Percentiles rank a stretch among this genome's conserved stretches.
phyloP scores from a whole-genome alignment of 345 rosid genomes.

The Raphanus sativus region DNA sequence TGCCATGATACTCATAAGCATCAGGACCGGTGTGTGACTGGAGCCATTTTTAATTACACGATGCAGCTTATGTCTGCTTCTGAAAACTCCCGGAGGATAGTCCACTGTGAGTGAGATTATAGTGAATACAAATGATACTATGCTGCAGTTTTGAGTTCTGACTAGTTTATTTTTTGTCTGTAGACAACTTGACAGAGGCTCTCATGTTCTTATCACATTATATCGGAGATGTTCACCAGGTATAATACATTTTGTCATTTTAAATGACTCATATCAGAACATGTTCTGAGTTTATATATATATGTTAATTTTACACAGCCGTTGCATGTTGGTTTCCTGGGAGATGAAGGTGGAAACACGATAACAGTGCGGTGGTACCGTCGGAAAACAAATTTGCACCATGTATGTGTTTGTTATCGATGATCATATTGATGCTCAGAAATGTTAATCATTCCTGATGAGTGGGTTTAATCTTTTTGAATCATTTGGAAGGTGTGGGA shows the following conservation, averaged over 20 bases:
- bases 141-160: slow-evolving; percentile 6
- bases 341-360: slow-evolving; percentile 92
- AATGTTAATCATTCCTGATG: not conserved
- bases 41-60: slow-evolving; percentile 86
- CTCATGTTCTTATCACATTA: slow-evolving; percentile 88
- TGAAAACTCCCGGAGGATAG: slow-evolving; percentile 32
- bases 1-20: slow-evolving; percentile 72
- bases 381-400: slow-evolving; percentile 87
- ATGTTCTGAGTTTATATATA: not conserved
- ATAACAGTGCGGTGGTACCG: slow-evolving; percentile 82
- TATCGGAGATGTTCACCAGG: slow-evolving; percentile 96
- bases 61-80: slow-evolving; percentile 59
- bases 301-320: slow-evolving; percentile 52
- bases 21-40: slow-evolving; percentile 72
- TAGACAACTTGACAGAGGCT: slow-evolving; percentile 91
- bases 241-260: slow-evolving; percentile 27
- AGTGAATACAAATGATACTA: slow-evolving; percentile 2
- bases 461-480: not conserved
- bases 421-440: not conserved
- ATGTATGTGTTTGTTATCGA: slow-evolving; percentile 50
- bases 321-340: slow-evolving; percentile 84
- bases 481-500: slow-evolving; percentile 66
- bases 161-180: slow-evolving; percentile 26
- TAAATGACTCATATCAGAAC: not conserved
- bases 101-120: slow-evolving; percentile 49